Evolutionary conservation across 768 basidiomycete genomes (phyloP).

Genomic region (Lactarius akahatsu): DNA sequence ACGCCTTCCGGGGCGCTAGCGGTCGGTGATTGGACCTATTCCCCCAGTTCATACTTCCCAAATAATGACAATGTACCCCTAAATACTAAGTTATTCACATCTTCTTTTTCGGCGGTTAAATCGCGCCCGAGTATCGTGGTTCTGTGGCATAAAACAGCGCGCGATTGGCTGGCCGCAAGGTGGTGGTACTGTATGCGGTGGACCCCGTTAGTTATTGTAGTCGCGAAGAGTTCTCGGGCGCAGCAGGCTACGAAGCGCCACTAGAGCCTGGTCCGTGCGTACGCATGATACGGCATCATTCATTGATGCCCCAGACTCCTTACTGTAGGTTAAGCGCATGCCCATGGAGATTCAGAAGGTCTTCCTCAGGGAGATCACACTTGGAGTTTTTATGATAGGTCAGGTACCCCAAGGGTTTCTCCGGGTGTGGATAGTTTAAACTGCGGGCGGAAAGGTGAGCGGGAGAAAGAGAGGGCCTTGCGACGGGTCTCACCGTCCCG

Average conservation of each 20-base stretch:
- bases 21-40: neutral
- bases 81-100: neutral
- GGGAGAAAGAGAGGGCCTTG: constrained; percentile 9
- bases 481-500: neutral
- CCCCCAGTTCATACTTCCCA: neutral
- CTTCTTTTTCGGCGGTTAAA: neutral
- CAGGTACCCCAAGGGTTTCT: constrained; percentile 19
- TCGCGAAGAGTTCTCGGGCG: neutral
- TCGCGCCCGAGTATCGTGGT: neutral
- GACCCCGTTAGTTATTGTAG: neutral
- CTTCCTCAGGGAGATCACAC: constrained; percentile 2
- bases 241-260: constrained; percentile 7
- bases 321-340: neutral
- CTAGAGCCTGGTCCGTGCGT: constrained; percentile 17
- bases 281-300: constrained; percentile 2
- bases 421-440: constrained; percentile 15
- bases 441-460: neutral
- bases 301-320: neutral
- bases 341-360: constrained; percentile 18
- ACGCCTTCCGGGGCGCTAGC: neutral
- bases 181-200: neutral
- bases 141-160: neutral
- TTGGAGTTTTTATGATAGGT: neutral
- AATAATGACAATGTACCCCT: neutral
- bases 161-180: neutral